A percentile compares a stretch with the other conserved stretches of the same genome.
Conservation (phyloP, 495 filamentous ascomycete species). For the Xylaria acuta region DNA sequence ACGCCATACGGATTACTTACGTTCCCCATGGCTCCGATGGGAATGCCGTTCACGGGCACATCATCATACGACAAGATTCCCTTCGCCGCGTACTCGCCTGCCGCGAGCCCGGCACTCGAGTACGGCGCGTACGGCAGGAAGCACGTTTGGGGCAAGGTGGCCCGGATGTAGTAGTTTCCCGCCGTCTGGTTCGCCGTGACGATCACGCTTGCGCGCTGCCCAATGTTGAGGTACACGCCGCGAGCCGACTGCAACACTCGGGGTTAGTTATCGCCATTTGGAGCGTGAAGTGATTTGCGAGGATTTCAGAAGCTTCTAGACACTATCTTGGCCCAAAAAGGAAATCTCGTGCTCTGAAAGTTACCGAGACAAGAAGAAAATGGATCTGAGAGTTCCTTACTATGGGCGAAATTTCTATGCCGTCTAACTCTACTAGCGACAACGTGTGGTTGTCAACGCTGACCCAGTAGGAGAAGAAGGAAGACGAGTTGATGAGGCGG, state of each 20-base stretch:
- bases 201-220: constrained; percentile 38
- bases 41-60: not conserved
- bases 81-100: constrained; percentile 29
- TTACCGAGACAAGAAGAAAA: not conserved
- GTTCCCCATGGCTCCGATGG: constrained; percentile 37
- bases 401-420: constrained; percentile 38
- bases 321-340: not conserved
- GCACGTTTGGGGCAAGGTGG: constrained; percentile 38
- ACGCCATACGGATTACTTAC: constrained; percentile 41
- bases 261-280: not conserved
- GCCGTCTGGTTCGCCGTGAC: constrained; percentile 36
- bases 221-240: constrained; percentile 41
- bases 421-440: constrained; percentile 41
- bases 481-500: constrained; percentile 39
- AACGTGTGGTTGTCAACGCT: constrained; percentile 43
- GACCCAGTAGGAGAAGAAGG: constrained; percentile 39
- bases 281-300: not conserved
- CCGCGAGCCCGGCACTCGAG: constrained; percentile 35
- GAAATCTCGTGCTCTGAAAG: too few relatives aligned
- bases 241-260: constrained; percentile 5
- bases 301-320: not conserved
- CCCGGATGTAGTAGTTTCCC: constrained; percentile 40
- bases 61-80: constrained; percentile 37
- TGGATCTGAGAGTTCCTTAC: not conserved
- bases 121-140: constrained; percentile 41